Conservation (phyloP, 1,139 yeast species). For the Taphrina betulina region DNA sequence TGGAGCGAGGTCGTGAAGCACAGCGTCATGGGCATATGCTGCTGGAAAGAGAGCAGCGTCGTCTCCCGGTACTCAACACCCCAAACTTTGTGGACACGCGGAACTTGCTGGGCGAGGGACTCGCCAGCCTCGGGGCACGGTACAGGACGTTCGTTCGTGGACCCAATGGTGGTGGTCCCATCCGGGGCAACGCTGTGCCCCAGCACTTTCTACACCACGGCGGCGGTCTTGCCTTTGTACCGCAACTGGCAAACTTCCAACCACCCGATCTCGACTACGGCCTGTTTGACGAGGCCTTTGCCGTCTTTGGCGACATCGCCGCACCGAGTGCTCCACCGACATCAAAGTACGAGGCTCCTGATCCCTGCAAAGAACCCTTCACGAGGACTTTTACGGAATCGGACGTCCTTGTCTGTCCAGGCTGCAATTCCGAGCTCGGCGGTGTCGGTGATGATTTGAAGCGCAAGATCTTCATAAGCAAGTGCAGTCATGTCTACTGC, state of each 20-base stretch:
- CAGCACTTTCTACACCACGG: conserved; percentile 5
- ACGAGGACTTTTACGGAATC: conserved; percentile 27
- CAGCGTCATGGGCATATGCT: conserved; percentile 16
- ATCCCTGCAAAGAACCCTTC: conserved; percentile 25
- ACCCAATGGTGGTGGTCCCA: conserved; percentile 29
- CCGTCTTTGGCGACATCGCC: not conserved
- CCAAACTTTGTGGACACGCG: too few relatives aligned
- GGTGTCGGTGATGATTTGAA: conserved; percentile 25
- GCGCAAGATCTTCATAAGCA: conserved; percentile 29
- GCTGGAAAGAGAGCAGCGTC: too few relatives aligned
- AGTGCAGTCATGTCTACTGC: conserved; percentile 36
- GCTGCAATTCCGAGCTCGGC: conserved; percentile 32
- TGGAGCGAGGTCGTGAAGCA: not conserved
- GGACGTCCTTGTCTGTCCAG: conserved; percentile 32
- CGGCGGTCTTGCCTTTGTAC: not conserved
- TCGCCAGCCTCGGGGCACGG: not conserved
- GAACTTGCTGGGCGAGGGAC: not conserved
- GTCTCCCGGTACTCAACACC: too few relatives aligned
- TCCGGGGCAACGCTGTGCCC: not conserved
- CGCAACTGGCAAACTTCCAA: not conserved
- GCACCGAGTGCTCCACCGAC: not conserved
- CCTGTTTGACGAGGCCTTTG: not conserved
- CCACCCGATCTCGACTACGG: conserved; percentile 16
- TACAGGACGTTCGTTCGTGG: conserved; percentile 11
- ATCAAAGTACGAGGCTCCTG: conserved; percentile 19